These are phyloP conservation scores for Elsinoe australis DNA, from an alignment of 2,329 filamentous ascomycete species.

Conservation along the genomic window DNA sequence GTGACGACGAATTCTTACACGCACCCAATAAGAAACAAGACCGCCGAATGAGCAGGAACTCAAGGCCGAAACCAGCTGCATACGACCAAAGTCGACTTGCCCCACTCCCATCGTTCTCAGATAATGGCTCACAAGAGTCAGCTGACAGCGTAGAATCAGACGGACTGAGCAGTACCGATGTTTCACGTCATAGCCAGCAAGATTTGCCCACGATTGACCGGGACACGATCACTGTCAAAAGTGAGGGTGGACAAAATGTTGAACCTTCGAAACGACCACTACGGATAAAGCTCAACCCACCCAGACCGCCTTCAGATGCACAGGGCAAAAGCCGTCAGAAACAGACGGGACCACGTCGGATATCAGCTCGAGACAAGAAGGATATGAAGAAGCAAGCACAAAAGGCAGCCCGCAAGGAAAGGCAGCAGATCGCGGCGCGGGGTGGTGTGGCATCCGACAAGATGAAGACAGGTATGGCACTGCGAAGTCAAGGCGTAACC, in stretches of 20 bases:
- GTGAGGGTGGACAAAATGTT: background rate
- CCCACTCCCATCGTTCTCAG: slow-evolving; percentile 26
- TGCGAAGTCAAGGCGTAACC: slow-evolving; percentile 29
- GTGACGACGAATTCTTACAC: slow-evolving; percentile 40
- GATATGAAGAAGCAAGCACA: slow-evolving; percentile 37
- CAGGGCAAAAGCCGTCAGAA: slow-evolving; percentile 28
- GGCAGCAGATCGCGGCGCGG: slow-evolving; percentile 26
- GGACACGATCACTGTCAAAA: slow-evolving; percentile 20
- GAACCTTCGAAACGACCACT: slow-evolving; percentile 20
- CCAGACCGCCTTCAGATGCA: slow-evolving; percentile 26
- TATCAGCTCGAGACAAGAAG: slow-evolving; percentile 32
- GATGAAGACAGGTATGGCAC: slow-evolving; percentile 24
- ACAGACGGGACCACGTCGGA: slow-evolving; percentile 30
- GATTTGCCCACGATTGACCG: slow-evolving; percentile 20
- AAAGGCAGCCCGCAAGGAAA: slow-evolving; percentile 36
- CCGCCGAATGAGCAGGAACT: slow-evolving; percentile 38
- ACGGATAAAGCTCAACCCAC: slow-evolving; percentile 31
- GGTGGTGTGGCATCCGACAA: slow-evolving; percentile 7
- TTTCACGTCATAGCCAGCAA: slow-evolving; percentile 22
- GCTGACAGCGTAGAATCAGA: slow-evolving; percentile 30
- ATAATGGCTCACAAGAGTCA: slow-evolving; percentile 32
- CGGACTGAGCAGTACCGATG: slow-evolving; percentile 26
- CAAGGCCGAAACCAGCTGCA: slow-evolving; percentile 30
- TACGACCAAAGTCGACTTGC: slow-evolving; percentile 26
- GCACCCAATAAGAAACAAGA: slow-evolving; percentile 48